These are phyloP conservation scores for Plasmopara viticola DNA, from an alignment of 352 stramenopile genomes.

Conservation along the genomic window DNA sequence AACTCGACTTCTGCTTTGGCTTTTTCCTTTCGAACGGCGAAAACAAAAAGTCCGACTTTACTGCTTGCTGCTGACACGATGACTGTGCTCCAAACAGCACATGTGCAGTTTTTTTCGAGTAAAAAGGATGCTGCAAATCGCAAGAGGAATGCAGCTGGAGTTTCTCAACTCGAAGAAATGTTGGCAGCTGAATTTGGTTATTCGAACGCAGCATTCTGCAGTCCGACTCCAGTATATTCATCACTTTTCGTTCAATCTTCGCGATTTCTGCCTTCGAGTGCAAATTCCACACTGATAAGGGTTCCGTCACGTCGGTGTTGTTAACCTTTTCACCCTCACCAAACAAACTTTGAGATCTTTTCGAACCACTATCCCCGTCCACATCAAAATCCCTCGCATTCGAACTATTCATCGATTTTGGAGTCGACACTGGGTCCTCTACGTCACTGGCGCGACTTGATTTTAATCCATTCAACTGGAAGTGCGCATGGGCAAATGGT, in stretches of 20 bases:
- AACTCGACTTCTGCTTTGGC: conserved; percentile 10
- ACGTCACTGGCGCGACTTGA: conserved; percentile 6
- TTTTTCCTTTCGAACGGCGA: conserved; percentile 55
- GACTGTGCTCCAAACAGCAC: conserved; percentile 26
- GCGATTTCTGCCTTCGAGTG: conserved; percentile 49
- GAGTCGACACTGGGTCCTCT: conserved; percentile 9
- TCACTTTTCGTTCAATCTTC: conserved; percentile 42
- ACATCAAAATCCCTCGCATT: conserved; percentile 13
- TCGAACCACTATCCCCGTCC: conserved; percentile 9
- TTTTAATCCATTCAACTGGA: conserved; percentile 17
- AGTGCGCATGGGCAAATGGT: conserved; percentile 35
- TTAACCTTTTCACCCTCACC: conserved; percentile 7
- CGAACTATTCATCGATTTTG: conserved; percentile 3
- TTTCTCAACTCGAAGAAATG: conserved; percentile 54
- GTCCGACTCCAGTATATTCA: conserved; percentile 49
- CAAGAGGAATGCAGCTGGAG: conserved; percentile 35
- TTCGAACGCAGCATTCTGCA: conserved; percentile 42
- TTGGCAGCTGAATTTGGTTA: conserved; percentile 48
- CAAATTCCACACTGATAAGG: conserved; percentile 48
- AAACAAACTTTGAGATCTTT: conserved; percentile 3
- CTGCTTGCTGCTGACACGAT: conserved; percentile 11
- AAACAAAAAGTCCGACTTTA: conserved; percentile 49
- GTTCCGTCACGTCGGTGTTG: conserved; percentile 6
- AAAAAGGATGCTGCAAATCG: conserved; percentile 32
- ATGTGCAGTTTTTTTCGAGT: conserved; percentile 31